Percentiles rank a stretch among this genome's conserved stretches.
phyloP scores from a whole-genome alignment of 2,329 filamentous ascomycete genomes.

The Epichloe bromicola region DNA sequence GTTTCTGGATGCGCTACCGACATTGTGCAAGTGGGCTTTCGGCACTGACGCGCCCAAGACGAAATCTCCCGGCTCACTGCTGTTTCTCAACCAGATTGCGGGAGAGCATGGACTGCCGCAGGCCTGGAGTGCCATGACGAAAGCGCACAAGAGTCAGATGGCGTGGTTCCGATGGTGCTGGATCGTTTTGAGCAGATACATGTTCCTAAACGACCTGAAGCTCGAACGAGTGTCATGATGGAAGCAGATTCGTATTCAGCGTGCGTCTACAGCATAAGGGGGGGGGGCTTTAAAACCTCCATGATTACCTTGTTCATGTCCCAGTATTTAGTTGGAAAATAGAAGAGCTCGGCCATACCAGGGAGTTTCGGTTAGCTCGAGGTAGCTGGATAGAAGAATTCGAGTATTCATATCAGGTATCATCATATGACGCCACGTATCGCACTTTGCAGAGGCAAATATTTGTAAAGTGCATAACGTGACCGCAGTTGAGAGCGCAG shows the following conservation, averaged over 20 bases:
- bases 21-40: constrained; percentile 38
- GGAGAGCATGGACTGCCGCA: constrained; percentile 36
- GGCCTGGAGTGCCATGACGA: constrained; percentile 78
- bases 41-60: constrained; percentile 33
- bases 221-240: constrained; percentile 27
- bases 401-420: too few relatives aligned
- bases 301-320: too few relatives aligned
- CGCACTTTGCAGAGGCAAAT: too few relatives aligned
- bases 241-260: not conserved
- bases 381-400: too few relatives aligned
- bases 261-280: too few relatives aligned
- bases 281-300: too few relatives aligned
- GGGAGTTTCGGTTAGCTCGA: too few relatives aligned
- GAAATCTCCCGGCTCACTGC: constrained; percentile 25
- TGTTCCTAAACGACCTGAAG: constrained; percentile 83
- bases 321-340: too few relatives aligned
- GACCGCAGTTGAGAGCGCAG: too few relatives aligned
- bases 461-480: too few relatives aligned
- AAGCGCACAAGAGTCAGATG: constrained; percentile 91
- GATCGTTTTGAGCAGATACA: constrained; percentile 84
- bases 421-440: too few relatives aligned
- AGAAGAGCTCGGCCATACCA: too few relatives aligned
- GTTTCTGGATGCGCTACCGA: constrained; percentile 63
- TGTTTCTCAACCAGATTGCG: constrained; percentile 62
- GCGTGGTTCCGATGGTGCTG: constrained; percentile 95